Base-by-base conservation (phyloP, 225 moss, liverwort and hornwort genomes). In the Marchantia paleacea region DNA sequence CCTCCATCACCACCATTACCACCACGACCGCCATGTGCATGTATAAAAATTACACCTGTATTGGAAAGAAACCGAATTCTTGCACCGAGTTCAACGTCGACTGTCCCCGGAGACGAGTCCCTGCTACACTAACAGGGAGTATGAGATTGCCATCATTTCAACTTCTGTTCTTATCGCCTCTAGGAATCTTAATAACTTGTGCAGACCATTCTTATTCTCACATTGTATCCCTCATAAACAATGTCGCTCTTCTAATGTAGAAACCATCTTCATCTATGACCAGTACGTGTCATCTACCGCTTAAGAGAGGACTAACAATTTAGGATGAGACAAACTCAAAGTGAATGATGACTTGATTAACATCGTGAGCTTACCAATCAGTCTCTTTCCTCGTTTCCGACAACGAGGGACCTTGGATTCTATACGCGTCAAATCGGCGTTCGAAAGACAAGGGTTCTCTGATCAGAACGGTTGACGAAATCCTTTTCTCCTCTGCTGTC, bases 1-100 rank as follows among this genome's bases (percentile, higher is more conserved):
- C 85, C 85, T 55, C 88, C 88, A 68, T 79, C 72, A 20, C 85
- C 88, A 60, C 88, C 88, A 63, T 82, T 85, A 52, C 88, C 88
- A 28, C 88, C 88, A 39, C 85, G 82, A 51, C 88, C 88, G 8
- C 88, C 88, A 73, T 85, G 82, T 9, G 85, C 85, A 39, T 83
- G 63, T 3, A 88, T 83, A 25, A 85, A 73, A 14, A 88, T 75
- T 49, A 83, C 72, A 12, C 85, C 82, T 55, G 68, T 83, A 69
- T 69, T 67, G 47, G 85, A 81, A 24, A 78, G 72, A 39, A 88
- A 80, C 53, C 73, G 80, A 61, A 88, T 30, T 12, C 24, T 22
- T 55, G 47, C 78, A 62, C 83, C 83, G 20, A 66, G 73, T 29
- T 61, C 61, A 71, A 53, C 78, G 70, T 85, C 82, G 29, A 80